phyloP scores from a whole-genome alignment of 257 asterid genomes.

The Nicotiana otophora region DNA sequence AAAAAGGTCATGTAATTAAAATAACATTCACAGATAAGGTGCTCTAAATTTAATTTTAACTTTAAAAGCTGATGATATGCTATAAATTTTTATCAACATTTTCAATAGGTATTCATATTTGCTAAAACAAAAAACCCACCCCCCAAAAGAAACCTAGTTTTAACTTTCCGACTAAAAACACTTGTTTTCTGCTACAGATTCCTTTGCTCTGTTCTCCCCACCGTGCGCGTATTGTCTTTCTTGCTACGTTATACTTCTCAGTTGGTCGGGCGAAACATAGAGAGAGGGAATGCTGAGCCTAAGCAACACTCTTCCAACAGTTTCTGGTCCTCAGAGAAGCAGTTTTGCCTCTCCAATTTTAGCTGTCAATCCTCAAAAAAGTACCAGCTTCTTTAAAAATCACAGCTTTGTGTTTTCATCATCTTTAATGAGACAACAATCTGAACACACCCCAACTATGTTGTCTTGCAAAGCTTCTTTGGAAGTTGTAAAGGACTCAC shows the following conservation, averaged over 20 bases:
- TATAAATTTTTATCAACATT: too few relatives aligned
- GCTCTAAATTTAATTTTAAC: too few relatives aligned
- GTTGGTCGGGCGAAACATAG: not conserved
- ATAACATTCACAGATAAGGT: too few relatives aligned
- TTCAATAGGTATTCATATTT: too few relatives aligned
- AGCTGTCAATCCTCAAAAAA: not conserved
- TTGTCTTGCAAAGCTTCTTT: constrained; percentile 32
- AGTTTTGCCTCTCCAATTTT: not conserved
- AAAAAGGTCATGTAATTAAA: too few relatives aligned
- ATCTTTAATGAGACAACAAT: not conserved
- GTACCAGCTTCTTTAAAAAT: not conserved
- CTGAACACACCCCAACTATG: not conserved
- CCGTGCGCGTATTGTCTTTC: too few relatives aligned
- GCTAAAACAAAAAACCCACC: too few relatives aligned
- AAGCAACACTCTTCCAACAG: not conserved
- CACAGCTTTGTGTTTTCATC: not conserved
- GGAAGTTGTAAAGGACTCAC: constrained; percentile 27
- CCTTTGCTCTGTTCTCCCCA: too few relatives aligned
- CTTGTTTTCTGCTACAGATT: too few relatives aligned
- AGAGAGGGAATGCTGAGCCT: constrained; percentile 6
- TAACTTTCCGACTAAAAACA: too few relatives aligned
- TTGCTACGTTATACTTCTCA: not conserved
- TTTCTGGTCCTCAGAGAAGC: not conserved
- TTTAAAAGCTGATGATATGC: too few relatives aligned
- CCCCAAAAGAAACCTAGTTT: too few relatives aligned